These are phyloP conservation scores for Vairimorpha ceranae DNA, from an alignment of 371 early-diverging fungal species.

Conservation along the genomic window DNA sequence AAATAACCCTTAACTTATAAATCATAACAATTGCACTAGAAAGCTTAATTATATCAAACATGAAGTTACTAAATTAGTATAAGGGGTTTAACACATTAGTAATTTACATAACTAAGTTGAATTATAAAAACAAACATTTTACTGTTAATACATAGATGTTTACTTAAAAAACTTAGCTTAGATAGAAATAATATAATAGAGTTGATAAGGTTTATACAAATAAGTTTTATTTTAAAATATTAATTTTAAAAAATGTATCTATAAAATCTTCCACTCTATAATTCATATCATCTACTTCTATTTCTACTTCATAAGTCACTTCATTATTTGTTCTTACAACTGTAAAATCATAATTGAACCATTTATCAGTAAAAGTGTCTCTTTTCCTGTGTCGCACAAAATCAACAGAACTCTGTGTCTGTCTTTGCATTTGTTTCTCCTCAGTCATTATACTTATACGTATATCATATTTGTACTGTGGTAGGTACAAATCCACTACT, in stretches of 20 bases:
- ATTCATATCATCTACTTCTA: constrained; percentile 31
- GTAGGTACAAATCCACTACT: constrained; percentile 26
- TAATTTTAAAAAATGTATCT: background rate
- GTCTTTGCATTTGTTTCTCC: constrained; percentile 12
- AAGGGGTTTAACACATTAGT: too few species aligned
- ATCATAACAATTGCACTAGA: too few species aligned
- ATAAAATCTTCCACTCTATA: constrained; percentile 8
- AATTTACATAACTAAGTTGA: too few species aligned
- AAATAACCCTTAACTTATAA: too few species aligned
- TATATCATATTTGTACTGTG: constrained; percentile 26
- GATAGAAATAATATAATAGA: too few species aligned
- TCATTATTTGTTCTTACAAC: constrained; percentile 9
- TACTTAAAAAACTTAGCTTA: too few species aligned
- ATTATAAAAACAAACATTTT: too few species aligned
- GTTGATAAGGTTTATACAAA: background rate
- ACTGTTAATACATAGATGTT: too few species aligned
- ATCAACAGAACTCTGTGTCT: constrained; percentile 1
- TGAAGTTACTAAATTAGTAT: too few species aligned
- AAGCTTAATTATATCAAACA: too few species aligned
- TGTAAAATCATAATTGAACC: constrained; percentile 34
- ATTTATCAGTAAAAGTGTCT: constrained; percentile 13
- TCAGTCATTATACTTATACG: constrained; percentile 28
- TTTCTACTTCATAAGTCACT: constrained; percentile 28
- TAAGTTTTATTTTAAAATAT: background rate
- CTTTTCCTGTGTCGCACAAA: constrained; percentile 20